Conservation (phyloP, 495 filamentous ascomycete species). For the Aspergillus incahuasiensis region DNA sequence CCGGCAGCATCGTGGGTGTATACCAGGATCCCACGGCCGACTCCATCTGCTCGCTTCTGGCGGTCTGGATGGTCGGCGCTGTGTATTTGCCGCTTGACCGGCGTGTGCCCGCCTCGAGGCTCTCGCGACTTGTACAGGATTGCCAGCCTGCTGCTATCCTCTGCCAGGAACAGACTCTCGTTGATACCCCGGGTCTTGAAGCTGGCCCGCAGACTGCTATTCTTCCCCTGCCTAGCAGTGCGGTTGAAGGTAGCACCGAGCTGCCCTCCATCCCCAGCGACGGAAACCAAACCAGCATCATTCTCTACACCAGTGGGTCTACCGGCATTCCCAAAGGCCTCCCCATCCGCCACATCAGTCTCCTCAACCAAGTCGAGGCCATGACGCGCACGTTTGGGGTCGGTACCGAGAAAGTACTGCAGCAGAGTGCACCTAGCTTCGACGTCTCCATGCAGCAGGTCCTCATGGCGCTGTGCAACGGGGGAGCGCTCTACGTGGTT, state of each 20-base stretch:
- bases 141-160: background rate
- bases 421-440: conserved; percentile 28
- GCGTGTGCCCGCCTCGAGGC: background rate
- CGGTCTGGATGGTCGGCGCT: conserved; percentile 44
- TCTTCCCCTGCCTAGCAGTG: no score
- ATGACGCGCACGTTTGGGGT: background rate
- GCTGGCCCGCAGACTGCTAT: no score
- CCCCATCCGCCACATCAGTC: conserved; percentile 19
- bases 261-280: no score
- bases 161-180: no score
- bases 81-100: conserved; percentile 52
- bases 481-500: conserved; percentile 14
- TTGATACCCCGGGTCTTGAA: no score
- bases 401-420: conserved; percentile 13
- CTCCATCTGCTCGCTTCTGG: conserved; percentile 31
- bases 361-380: conserved; percentile 27
- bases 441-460: conserved; percentile 24
- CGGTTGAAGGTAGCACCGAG: no score
- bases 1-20: background rate
- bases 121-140: background rate
- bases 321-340: conserved; percentile 36
- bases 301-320: conserved; percentile 39
- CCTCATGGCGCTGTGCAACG: conserved; percentile 17
- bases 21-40: background rate
- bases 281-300: background rate